These are phyloP conservation scores for Fusarium piperis DNA, from an alignment of 2,329 filamentous ascomycete species.

Conservation along the genomic window DNA sequence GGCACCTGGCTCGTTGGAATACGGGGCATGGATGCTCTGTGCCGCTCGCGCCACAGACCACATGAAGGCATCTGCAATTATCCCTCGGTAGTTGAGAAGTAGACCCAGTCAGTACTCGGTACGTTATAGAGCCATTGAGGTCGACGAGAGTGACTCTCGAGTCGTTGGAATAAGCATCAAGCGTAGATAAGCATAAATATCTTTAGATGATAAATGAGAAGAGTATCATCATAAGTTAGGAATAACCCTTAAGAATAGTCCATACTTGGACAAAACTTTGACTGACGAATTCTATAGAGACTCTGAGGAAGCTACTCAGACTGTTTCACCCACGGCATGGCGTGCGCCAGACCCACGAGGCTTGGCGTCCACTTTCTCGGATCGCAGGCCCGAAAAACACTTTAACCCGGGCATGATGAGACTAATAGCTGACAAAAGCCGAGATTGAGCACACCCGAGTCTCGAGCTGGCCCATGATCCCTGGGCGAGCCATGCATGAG, in stretches of 20 bases:
- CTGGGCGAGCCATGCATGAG: not conserved
- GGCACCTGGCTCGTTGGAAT: not conserved
- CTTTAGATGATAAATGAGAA: not conserved
- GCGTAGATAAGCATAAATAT: not conserved
- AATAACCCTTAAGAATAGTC: not conserved
- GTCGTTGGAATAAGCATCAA: not conserved
- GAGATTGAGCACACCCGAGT: constrained; percentile 1
- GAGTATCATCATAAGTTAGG: not conserved
- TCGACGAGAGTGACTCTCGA: not conserved
- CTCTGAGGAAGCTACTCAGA: not conserved
- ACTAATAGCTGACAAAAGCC: not conserved
- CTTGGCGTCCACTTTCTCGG: constrained; percentile 22
- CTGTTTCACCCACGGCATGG: not conserved
- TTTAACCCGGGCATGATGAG: not conserved
- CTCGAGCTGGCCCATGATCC: not conserved
- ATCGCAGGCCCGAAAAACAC: constrained; percentile 33
- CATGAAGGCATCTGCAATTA: constrained; percentile 2
- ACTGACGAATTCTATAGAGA: not conserved
- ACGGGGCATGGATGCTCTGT: not conserved
- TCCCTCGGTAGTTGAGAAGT: constrained; percentile 21
- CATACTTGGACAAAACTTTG: not conserved
- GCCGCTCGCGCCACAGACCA: not conserved
- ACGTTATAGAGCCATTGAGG: not conserved
- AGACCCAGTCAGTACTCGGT: not conserved
- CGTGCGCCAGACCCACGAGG: not conserved